Percentiles rank a stretch among this genome's conserved stretches.
These are phyloP conservation scores for Biscogniauxia marginata DNA, from an alignment of 2,329 filamentous ascomycete species.

Conservation along the genomic window DNA sequence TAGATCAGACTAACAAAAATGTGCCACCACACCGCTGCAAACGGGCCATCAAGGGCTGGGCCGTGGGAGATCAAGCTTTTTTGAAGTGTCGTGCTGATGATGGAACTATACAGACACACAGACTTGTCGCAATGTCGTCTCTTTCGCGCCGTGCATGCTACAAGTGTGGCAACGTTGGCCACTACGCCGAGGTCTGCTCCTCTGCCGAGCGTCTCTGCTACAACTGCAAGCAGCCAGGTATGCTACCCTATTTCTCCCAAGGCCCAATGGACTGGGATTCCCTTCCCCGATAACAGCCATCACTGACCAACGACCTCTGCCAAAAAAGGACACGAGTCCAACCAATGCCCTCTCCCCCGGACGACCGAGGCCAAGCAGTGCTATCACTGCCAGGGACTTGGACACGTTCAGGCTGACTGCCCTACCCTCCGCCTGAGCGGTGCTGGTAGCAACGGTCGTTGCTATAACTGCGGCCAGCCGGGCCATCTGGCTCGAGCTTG, in stretches of 20 bases:
- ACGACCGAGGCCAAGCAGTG: conserved; percentile 99
- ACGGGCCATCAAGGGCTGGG: conserved; percentile 27
- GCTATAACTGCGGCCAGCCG: conserved; percentile 93
- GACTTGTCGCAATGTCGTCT: conserved; percentile 63
- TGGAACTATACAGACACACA: conserved; percentile 28
- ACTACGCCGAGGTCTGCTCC: conserved; percentile 88
- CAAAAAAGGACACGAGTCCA: conserved; percentile 82
- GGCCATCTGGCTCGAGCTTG: conserved; percentile 93
- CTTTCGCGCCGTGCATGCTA: conserved; percentile 81
- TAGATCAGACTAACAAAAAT: conserved; percentile 22
- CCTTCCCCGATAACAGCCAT: background rate
- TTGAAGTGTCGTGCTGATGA: conserved; percentile 37
- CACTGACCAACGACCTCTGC: conserved; percentile 12
- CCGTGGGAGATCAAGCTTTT: conserved; percentile 27
- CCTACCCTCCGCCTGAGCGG: conserved; percentile 91
- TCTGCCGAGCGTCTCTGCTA: conserved; percentile 98
- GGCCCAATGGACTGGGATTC: too few relatives aligned
- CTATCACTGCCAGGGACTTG: conserved; percentile 98
- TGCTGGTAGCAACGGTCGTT: conserved; percentile 77
- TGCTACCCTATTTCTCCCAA: background rate
- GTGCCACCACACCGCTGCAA: conserved; percentile 34
- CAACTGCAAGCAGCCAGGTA: conserved; percentile 93
- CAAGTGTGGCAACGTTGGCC: conserved; percentile 80
- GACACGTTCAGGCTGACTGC: conserved; percentile 98
- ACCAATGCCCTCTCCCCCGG: conserved; percentile 92